These are phyloP conservation scores for Blepharisma stoltei DNA, from an alignment of 73 alveolate species.

Conservation along the genomic window DNA sequence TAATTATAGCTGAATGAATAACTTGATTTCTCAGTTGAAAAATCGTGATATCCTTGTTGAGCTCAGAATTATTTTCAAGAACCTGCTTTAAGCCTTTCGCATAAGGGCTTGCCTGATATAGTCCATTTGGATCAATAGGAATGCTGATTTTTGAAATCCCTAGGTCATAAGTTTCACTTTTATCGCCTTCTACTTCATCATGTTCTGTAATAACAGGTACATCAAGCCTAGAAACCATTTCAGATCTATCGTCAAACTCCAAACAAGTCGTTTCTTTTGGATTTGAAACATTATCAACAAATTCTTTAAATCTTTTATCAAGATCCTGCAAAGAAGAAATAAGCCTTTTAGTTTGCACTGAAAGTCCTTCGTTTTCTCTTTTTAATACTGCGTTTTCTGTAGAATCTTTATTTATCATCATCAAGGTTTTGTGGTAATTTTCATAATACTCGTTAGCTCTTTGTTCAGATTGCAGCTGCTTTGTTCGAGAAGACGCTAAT, in stretches of 20 bases:
- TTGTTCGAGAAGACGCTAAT: no score
- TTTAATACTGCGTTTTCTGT: background rate
- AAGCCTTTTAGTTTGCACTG: background rate
- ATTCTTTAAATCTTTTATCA: background rate
- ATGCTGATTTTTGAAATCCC: no score
- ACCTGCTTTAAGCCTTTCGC: conserved; percentile 8
- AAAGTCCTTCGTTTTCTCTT: conserved; percentile 12
- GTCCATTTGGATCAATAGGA: no score
- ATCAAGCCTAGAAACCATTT: no score
- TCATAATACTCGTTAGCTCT: conserved; percentile 24
- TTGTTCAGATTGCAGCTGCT: background rate
- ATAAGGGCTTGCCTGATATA: background rate
- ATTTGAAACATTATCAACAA: background rate
- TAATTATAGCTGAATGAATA: background rate
- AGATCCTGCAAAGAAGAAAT: background rate
- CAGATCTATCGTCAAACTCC: background rate
- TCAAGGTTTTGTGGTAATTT: background rate
- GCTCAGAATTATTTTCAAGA: conserved; percentile 9
- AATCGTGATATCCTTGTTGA: background rate
- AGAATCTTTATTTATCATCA: conserved; percentile 18
- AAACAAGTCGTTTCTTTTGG: background rate
- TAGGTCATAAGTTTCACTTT: background rate
- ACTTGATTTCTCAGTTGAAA: conserved; percentile 20
- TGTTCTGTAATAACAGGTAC: no score
- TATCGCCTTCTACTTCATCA: background rate